These are phyloP conservation scores for Ceratocystis diversiconidia DNA, from an alignment of 2,329 filamentous ascomycete species.

Conservation along the genomic window DNA sequence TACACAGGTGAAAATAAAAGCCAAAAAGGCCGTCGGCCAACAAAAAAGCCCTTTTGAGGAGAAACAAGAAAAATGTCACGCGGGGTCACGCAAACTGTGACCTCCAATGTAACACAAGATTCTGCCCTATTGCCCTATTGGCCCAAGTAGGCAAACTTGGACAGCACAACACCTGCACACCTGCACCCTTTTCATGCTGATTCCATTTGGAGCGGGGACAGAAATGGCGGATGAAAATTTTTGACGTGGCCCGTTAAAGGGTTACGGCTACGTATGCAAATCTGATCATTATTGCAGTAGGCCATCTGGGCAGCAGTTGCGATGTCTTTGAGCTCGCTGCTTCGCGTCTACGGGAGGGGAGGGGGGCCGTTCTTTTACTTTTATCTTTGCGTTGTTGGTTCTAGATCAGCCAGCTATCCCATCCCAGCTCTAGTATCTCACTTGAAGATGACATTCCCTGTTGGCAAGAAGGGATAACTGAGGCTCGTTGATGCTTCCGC, in stretches of 20 bases:
- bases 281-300: background rate
- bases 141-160: conserved; percentile 5
- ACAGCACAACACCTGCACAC: background rate
- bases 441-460: background rate
- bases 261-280: background rate
- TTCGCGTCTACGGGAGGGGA: background rate
- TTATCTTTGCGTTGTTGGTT: background rate
- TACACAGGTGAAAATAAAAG: background rate
- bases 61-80: background rate
- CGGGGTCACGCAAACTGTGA: conserved; percentile 1
- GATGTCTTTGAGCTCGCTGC: background rate
- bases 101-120: conserved; percentile 3
- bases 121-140: conserved; percentile 5
- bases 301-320: background rate
- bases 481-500: background rate
- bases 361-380: background rate
- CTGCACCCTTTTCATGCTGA: background rate
- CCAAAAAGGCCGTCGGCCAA: background rate
- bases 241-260: background rate
- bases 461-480: background rate
- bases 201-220: background rate
- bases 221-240: background rate
- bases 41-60: background rate
- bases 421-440: background rate
- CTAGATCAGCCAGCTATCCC: background rate